Evolutionary conservation across 495 filamentous ascomycete species (phyloP).

Genomic region (Pyrenopolyporus hunteri): DNA sequence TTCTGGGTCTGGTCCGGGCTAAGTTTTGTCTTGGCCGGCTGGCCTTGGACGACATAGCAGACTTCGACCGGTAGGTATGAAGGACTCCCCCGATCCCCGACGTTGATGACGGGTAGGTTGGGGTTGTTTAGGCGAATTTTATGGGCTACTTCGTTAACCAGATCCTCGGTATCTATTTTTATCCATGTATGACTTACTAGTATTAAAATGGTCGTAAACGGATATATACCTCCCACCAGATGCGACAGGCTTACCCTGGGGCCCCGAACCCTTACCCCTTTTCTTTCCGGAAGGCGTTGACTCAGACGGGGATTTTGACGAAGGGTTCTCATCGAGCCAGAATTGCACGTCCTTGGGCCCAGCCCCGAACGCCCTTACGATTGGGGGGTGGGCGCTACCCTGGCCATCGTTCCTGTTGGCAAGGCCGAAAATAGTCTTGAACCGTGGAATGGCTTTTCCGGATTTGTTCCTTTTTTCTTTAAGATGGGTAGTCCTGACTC

Average conservation of each 20-base stretch:
- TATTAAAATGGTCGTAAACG: slow-evolving; percentile 59
- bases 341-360: slow-evolving; percentile 60
- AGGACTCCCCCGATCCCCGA: slow-evolving; percentile 62
- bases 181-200: background rate
- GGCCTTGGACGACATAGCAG: slow-evolving; percentile 64
- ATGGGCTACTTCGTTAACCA: slow-evolving; percentile 9
- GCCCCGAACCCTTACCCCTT: slow-evolving; percentile 2
- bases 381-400: slow-evolving; percentile 45
- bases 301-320: background rate
- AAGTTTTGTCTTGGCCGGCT: slow-evolving; percentile 60
- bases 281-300: slow-evolving; percentile 1
- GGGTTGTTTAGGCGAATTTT: background rate
- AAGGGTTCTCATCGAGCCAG: slow-evolving; percentile 43
- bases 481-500: slow-evolving; percentile 53
- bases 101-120: slow-evolving; percentile 65
- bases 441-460: slow-evolving; percentile 43
- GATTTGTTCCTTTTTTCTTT: slow-evolving; percentile 45
- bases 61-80: slow-evolving; percentile 67
- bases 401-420: slow-evolving; percentile 44
- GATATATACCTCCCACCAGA: slow-evolving; percentile 52
- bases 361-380: slow-evolving; percentile 47
- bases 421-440: slow-evolving; percentile 52
- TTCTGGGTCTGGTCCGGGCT: slow-evolving; percentile 56
- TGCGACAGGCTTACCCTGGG: slow-evolving; percentile 36
- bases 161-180: no score